A percentile compares a stretch with the other conserved stretches of the same genome.
Conservation (phyloP, 1,284 basidiomycete genomes). For the Apiotrichum veenhuisii region DNA sequence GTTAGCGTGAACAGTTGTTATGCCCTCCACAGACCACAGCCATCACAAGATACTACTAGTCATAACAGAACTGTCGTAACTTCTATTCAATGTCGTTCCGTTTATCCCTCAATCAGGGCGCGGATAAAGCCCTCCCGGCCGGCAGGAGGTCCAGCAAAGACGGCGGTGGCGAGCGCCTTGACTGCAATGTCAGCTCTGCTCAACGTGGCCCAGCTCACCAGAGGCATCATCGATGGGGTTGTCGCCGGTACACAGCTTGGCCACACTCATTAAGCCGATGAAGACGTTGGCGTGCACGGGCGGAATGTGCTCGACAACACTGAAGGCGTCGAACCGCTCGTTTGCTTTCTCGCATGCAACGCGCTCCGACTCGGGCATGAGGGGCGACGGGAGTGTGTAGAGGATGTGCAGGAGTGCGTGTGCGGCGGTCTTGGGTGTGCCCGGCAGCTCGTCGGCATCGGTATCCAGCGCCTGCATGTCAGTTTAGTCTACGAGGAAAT, state of each 20-base stretch:
- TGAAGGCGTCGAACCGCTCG: conserved; percentile 40
- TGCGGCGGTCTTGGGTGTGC: conserved; percentile 7
- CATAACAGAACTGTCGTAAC: background rate
- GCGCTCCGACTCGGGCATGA: conserved; percentile 24
- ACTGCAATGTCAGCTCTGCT: background rate
- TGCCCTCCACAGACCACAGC: too few relatives aligned
- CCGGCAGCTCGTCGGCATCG: conserved; percentile 1
- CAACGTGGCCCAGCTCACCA: background rate
- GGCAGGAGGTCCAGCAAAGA: conserved; percentile 11
- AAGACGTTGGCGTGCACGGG: conserved; percentile 39
- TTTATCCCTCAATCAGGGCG: conserved; percentile 6
- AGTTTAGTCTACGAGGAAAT: background rate
- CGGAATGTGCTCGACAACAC: conserved; percentile 32
- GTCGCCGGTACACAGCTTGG: conserved; percentile 16
- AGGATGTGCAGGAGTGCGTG: conserved; percentile 33
- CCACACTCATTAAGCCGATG: conserved; percentile 34
- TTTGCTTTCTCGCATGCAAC: conserved; percentile 17
- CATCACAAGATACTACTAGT: background rate
- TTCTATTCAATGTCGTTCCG: background rate
- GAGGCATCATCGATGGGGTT: background rate
- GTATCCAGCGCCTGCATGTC: conserved; percentile 17
- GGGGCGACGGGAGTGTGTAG: conserved; percentile 23
- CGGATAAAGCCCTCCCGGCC: conserved; percentile 9
- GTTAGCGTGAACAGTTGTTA: too few relatives aligned
- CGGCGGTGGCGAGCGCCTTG: conserved; percentile 7